Evolutionary conservation across 495 filamentous ascomycete species (phyloP).

Genomic region (Tuber brumale): DNA sequence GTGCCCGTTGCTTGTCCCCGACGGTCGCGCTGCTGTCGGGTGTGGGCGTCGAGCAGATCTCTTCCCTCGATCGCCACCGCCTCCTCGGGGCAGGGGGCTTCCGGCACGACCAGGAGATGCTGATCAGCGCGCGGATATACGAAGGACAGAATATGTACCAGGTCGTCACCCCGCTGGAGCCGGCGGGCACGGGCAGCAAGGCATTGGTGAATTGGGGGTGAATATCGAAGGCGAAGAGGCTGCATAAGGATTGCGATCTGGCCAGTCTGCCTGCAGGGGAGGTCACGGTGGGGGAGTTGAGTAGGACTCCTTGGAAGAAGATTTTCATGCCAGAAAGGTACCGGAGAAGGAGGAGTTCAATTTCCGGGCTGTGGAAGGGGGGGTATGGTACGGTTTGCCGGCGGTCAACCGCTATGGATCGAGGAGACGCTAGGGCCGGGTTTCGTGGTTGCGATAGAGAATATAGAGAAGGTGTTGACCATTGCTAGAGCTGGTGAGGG

Average conservation of each 20-base stretch:
- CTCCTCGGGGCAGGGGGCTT: conserved; percentile 68
- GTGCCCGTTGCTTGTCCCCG: conserved; percentile 78
- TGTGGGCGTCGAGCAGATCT: conserved; percentile 69
- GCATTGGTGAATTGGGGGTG: conserved; percentile 84
- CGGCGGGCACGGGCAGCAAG: conserved; percentile 53
- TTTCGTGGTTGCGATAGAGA: conserved; percentile 61
- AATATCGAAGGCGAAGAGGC: conserved; percentile 65
- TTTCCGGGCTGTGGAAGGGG: conserved; percentile 84
- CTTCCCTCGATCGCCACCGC: conserved; percentile 87
- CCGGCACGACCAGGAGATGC: conserved; percentile 89
- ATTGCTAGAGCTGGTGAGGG: conserved; percentile 88
- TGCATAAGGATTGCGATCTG: conserved; percentile 54
- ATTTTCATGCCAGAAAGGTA: conserved; percentile 93
- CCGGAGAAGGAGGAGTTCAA: conserved; percentile 80
- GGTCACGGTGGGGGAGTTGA: conserved; percentile 72
- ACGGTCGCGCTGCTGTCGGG: conserved; percentile 79
- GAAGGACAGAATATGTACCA: conserved; percentile 86
- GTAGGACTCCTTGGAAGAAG: conserved; percentile 88
- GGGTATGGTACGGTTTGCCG: conserved; percentile 81
- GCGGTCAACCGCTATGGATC: conserved; percentile 84
- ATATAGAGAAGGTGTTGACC: conserved; percentile 74
- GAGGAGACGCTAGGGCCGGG: conserved; percentile 91
- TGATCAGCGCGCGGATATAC: conserved; percentile 80
- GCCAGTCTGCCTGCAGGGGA: conserved; percentile 57
- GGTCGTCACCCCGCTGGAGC: conserved; percentile 83